Base-by-base conservation (phyloP, 345 rosid genomes). In the Boechera divaricarpa region DNA sequence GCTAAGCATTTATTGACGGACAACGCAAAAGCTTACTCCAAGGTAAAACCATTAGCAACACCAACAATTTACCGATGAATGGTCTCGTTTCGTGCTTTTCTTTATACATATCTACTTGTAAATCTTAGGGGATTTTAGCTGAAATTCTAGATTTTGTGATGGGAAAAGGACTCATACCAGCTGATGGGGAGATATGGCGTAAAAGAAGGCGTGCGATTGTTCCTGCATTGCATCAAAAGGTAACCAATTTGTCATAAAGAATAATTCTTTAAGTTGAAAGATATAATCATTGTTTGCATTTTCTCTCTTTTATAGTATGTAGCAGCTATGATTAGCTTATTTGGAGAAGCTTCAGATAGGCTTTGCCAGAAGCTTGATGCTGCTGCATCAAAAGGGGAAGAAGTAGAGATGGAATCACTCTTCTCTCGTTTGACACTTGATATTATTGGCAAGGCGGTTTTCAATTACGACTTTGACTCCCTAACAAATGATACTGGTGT, bases 91-190 rank as follows among this genome's bases (percentile, higher is more conserved):
- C 0, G 5, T 38, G 56, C 1, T 28, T 59, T 67, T 32, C 32
- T 57, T 81, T 76, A 63, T 61, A 31, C 65, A 29, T n/a, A 9
- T 58, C 59, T 48, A 16, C 75, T 54, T 74, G 74, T 77, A 48
- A 75, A 44, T 53, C 81, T 77, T 83, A 94, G 98, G 98, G 98
- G 67, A 85, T 94, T 64, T 77, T 94, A 69, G 97, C 95, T 63
- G 98, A 94, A 78, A 94, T 94, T 85, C 83, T 94, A 56, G 95
- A 94, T 4, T 94, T 94, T 88, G 98, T 94, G 28, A 94, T 94
- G 98, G 98, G 98, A 13, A 92, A 79, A 78, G 98, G 98, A 74
- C 92, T 94, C 54, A 94, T 94, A 56, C 98, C 98, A 0, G 98
- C 98, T 47, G 98, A 94, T 85, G 97, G 92, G 6, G 98, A 92